Evolutionary conservation across 139 green algal species (phyloP), one percentile per base, ranked within the genome.

Genomic region (Picochlorum sp.): DNA sequence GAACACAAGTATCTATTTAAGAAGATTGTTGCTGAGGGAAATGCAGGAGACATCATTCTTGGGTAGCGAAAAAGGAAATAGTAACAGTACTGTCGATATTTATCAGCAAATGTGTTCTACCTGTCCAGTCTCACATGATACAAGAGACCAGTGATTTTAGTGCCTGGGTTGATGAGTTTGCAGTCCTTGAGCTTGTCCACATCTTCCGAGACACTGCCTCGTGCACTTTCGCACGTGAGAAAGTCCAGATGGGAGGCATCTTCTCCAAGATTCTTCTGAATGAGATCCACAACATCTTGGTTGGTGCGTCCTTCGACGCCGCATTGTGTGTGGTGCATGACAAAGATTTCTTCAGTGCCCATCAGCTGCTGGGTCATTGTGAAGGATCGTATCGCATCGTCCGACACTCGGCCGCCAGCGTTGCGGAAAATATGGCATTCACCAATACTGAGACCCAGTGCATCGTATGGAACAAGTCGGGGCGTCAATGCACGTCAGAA

Each of bases 261-360:
- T 59, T 59, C n/a, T 26, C 51, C 51, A 45, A 86, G 60, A 16
- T 71, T 62, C 34, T 67, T 26, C 63, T 79, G 77, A 26, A 85
- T 74, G 62, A 79, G 79, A 24, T 18, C 30, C 24, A 54, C 47
- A 45, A 80, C 62, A 49, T 73, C 63, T 6, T 65, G 16, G 4
- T 71, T 75, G 50, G 37, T 52, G 26, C 69, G 65, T 11, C 57
- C 71, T 5, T 69, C 23, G 62, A 72, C 76, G 47, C 82, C 82
- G 63, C 82, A 89, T 61, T 89, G 68, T 8, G 83, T 89, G 67
- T 89, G 83, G 60, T 89, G 83, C 4, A 89, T 60, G 47, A 89
- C 61, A 21, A 81, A 57, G 14, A 88, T 69, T 61, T 87, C 79
- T 20, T 79, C 66, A 14, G 83, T 89, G 32, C 82, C 83, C 66